Conservation (phyloP, 371 early-diverging fungal species). For the Rhizomucor miehei region DNA sequence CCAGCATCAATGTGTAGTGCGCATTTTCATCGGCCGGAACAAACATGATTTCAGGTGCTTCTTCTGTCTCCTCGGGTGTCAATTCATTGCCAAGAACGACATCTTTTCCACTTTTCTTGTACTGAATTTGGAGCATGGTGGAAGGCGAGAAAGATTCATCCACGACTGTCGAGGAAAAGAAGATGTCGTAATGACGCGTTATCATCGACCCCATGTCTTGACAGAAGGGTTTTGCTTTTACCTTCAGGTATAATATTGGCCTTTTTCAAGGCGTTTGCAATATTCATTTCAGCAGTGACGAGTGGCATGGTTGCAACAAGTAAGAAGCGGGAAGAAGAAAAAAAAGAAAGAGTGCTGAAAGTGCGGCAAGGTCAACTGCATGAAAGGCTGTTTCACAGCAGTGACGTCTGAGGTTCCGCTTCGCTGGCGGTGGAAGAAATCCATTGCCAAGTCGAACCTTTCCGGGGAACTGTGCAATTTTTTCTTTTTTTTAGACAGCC, state of each 20-base stretch:
- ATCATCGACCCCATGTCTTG: no score
- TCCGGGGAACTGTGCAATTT: slow-evolving; percentile 6
- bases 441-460: background rate
- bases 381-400: background rate
- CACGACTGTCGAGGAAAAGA: slow-evolving; percentile 14
- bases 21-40: slow-evolving; percentile 31
- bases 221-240: background rate
- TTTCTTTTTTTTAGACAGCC: slow-evolving; percentile 3
- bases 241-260: slow-evolving; percentile 47
- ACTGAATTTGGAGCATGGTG: slow-evolving; percentile 40
- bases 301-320: slow-evolving; percentile 39
- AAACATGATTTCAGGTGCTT: slow-evolving; percentile 41
- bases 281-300: slow-evolving; percentile 42
- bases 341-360: slow-evolving; percentile 1
- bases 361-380: background rate
- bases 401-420: background rate
- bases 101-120: slow-evolving; percentile 33
- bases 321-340: slow-evolving; percentile 2
- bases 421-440: no score
- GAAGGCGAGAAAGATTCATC: slow-evolving; percentile 29
- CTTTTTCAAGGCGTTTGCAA: slow-evolving; percentile 37
- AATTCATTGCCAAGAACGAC: slow-evolving; percentile 51
- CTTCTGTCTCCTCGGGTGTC: slow-evolving; percentile 28
- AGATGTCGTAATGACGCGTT: background rate
- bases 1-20: slow-evolving; percentile 58